A percentile compares a stretch with the other conserved stretches of the same genome.
These are phyloP conservation scores for Mortierella sp. DNA, from an alignment of 371 early-diverging fungal genomes.

Conservation along the genomic window DNA sequence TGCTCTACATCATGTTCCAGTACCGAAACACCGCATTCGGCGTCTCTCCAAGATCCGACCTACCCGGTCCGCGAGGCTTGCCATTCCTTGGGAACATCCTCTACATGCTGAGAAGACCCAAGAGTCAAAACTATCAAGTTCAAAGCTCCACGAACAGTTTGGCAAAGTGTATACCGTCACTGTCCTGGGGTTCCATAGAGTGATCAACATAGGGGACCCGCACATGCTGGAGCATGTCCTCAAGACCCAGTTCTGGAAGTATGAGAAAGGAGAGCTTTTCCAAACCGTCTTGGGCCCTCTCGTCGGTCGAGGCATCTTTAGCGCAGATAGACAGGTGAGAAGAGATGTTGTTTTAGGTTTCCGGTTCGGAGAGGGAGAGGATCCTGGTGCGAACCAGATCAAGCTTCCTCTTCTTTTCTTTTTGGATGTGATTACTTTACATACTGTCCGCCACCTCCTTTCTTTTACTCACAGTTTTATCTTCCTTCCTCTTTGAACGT, in stretches of 20 bases:
- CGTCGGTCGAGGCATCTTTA: conserved; percentile 65
- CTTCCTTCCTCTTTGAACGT: neutral
- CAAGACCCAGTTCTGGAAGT: conserved; percentile 32
- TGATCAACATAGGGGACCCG: conserved; percentile 32
- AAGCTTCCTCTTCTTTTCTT: no score
- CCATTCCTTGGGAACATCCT: conserved; percentile 32
- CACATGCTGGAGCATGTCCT: conserved; percentile 39
- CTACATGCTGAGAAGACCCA: conserved; percentile 11
- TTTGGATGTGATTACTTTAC: no score
- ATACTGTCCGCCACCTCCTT: neutral
- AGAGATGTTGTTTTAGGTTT: neutral
- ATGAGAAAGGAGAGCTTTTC: conserved; percentile 25
- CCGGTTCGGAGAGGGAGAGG: no score
- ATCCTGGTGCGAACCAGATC: no score
- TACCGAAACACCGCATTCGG: conserved; percentile 35
- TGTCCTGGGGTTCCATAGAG: conserved; percentile 16
- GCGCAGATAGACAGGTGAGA: conserved; percentile 65
- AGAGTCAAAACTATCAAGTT: conserved; percentile 10
- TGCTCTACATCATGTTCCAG: conserved; percentile 34
- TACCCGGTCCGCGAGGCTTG: conserved; percentile 17
- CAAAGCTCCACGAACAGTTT: conserved; percentile 20
- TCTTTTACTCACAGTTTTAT: neutral
- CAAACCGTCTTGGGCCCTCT: conserved; percentile 26
- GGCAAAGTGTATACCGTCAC: conserved; percentile 24
- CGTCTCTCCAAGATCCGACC: conserved; percentile 19